A percentile compares a stretch with the other conserved stretches of the same genome.
phyloP scores from a whole-genome alignment of 805 yeast species.

The Yamadazyma phyllophila region DNA sequence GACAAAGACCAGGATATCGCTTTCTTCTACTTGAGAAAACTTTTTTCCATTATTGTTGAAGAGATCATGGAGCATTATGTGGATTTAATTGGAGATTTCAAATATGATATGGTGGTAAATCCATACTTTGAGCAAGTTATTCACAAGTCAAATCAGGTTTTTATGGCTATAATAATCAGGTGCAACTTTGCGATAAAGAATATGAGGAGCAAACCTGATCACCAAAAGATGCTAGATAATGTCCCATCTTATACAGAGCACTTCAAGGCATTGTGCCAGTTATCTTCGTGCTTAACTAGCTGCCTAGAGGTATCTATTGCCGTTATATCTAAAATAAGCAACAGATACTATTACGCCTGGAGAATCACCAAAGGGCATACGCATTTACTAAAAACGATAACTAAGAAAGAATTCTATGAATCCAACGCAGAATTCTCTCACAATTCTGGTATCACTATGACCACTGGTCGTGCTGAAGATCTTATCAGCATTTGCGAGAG shows the following conservation, averaged over 20 bases:
- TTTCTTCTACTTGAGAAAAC: conserved; percentile 36
- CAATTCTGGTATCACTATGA: not conserved
- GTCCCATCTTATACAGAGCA: conserved; percentile 18
- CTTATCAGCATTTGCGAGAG: conserved; percentile 25
- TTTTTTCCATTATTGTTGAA: conserved; percentile 24
- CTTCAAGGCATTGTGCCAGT: conserved; percentile 19
- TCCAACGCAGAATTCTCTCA: conserved; percentile 11
- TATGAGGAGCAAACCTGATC: conserved; percentile 20
- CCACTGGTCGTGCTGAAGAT: conserved; percentile 24
- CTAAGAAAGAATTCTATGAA: conserved; percentile 29
- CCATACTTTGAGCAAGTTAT: conserved; percentile 32
- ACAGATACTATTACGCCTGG: conserved; percentile 41
- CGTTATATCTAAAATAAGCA: conserved; percentile 35
- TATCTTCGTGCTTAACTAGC: conserved; percentile 24
- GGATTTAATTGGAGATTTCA: conserved; percentile 30
- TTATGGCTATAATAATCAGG: conserved; percentile 29
- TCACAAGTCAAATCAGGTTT: conserved; percentile 31
- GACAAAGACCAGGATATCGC: conserved; percentile 31
- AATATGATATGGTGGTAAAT: conserved; percentile 37
- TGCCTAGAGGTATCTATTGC: conserved; percentile 31
- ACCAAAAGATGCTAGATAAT: conserved; percentile 16
- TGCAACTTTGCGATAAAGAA: conserved; percentile 28
- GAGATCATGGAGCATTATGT: conserved; percentile 38
- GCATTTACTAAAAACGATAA: conserved; percentile 27
- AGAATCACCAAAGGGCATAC: conserved; percentile 37